Evolutionary conservation across 2,329 filamentous ascomycete genomes (phyloP), one percentile per base, ranked within the genome.

Genomic region (Botryosphaeria agaves): DNA sequence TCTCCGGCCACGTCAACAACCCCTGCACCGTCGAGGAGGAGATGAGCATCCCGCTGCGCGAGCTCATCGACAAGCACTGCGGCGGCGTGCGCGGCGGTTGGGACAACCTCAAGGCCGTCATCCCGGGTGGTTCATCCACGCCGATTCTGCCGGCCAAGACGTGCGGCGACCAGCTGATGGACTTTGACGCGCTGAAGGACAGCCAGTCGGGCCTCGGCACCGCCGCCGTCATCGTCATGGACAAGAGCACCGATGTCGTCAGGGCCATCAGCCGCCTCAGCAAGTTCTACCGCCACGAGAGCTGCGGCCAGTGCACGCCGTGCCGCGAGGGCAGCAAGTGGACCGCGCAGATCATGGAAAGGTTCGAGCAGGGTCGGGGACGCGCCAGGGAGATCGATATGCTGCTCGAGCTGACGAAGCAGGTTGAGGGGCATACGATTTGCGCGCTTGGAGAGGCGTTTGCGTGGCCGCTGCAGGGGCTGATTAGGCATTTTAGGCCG

Each of bases 261-360:
- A 79, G 87, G 41, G 82, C 83, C 50, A 95, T 98, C 52, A 76
- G 81, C 40, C 77, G 89, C 45, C 73, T 98, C 45, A 82, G 80
- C 47, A 82, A 87, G 56, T 98, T 98, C 66, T 98, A 98, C 68
- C 80, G 85, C 59, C 89, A 98, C 64, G 89, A 98, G 66, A 85
- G 76, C 42, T 98, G 89, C 57, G 89, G 89, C 36, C 89, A 98
- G 64, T 98, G 89, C 66, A 98, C 89, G 34, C 89, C 89, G n/a
- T 98, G 89, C 70, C 80, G 89, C 53, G 89, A 98, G 63, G 89
- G 89, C 41, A 91, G 79, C 66, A 94, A 92, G 65, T 98, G 89
- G 89, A 94, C 87, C 7, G 80, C 92, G 59, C 85, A 98, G 66
- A 95, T 98, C 57, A 95, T 98, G 89, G 66, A 79, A 57, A 78